phyloP scores from a whole-genome alignment of 352 stramenopile species.

The Globisporangium echinulatum region DNA sequence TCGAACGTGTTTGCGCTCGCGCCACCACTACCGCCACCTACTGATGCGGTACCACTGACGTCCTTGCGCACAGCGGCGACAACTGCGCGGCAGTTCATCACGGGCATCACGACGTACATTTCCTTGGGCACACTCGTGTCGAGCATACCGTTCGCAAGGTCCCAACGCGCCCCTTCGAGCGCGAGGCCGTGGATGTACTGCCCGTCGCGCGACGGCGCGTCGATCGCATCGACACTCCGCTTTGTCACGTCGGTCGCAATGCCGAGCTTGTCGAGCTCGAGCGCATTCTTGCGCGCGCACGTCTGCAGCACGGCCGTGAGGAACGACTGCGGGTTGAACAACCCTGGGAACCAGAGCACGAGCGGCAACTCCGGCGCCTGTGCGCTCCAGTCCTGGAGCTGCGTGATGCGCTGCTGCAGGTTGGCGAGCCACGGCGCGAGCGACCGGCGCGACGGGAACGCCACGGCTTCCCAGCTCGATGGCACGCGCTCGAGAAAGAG shows the following conservation, averaged over 20 bases:
- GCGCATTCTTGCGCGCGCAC: constrained; percentile 56
- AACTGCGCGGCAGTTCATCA: constrained; percentile 85
- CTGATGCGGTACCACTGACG: constrained; percentile 5
- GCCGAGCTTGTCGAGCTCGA: constrained; percentile 81
- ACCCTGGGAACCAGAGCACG: constrained; percentile 76
- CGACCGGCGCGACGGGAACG: constrained; percentile 73
- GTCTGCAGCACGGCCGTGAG: constrained; percentile 79
- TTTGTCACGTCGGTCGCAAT: constrained; percentile 87
- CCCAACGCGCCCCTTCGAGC: constrained; percentile 89
- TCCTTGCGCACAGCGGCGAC: constrained; percentile 18
- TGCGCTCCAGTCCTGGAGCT: constrained; percentile 84
- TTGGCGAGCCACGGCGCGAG: constrained; percentile 82
- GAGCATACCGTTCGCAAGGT: constrained; percentile 72
- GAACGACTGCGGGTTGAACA: constrained; percentile 86
- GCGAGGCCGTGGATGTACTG: constrained; percentile 87
- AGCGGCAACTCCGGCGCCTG: constrained; percentile 71
- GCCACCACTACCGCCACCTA: neutral
- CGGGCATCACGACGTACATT: constrained; percentile 89
- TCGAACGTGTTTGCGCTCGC: constrained; percentile 42
- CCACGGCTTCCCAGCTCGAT: constrained; percentile 57
- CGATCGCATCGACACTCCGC: constrained; percentile 65
- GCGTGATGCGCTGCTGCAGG: constrained; percentile 76
- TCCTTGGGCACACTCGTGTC: constrained; percentile 83
- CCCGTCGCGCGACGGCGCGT: constrained; percentile 84
- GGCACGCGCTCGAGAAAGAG: constrained; percentile 79